Evolutionary conservation across 2,329 filamentous ascomycete species (phyloP).

Genomic region (Aspergillus puulaauensis): DNA sequence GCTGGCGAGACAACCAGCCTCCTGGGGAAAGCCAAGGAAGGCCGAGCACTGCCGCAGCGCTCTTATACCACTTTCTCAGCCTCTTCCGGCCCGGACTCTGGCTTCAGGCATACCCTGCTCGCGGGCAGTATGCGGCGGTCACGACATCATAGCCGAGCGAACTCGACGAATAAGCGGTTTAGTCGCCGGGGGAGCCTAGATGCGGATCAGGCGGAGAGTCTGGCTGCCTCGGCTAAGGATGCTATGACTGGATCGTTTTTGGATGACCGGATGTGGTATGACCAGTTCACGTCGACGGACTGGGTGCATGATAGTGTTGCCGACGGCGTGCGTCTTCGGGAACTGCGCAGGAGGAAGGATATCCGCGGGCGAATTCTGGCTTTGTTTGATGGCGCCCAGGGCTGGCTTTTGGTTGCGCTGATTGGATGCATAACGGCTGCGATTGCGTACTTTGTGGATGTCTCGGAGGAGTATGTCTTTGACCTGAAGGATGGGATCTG

Average conservation of each 20-base stretch:
- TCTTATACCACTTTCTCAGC: constrained; percentile 39
- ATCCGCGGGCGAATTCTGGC: constrained; percentile 75
- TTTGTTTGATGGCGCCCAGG: constrained; percentile 82
- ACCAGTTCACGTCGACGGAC: constrained; percentile 95
- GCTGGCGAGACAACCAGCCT: constrained; percentile 37
- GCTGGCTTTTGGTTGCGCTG: constrained; percentile 89
- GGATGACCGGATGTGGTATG: constrained; percentile 95
- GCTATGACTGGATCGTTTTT: constrained; percentile 60
- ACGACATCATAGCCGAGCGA: constrained; percentile 49
- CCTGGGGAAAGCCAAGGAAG: constrained; percentile 22
- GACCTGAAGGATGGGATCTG: constrained; percentile 93
- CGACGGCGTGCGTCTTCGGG: constrained; percentile 85
- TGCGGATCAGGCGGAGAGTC: constrained; percentile 40
- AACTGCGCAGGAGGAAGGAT: constrained; percentile 76
- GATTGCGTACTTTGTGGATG: constrained; percentile 84
- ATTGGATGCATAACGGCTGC: constrained; percentile 83
- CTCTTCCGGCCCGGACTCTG: constrained; percentile 30
- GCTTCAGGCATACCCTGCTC: constrained; percentile 34
- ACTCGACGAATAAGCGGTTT: constrained; percentile 52
- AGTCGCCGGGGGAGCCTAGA: constrained; percentile 56
- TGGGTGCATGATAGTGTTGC: constrained; percentile 98
- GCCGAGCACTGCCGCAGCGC: constrained; percentile 26
- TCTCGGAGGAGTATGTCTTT: constrained; percentile 81
- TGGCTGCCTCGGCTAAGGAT: constrained; percentile 48
- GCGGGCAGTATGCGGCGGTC: constrained; percentile 39